Evolutionary conservation across 1,284 basidiomycete species (phyloP), one percentile per base, ranked within the genome.

Genomic region (Phylloporus sp.): DNA sequence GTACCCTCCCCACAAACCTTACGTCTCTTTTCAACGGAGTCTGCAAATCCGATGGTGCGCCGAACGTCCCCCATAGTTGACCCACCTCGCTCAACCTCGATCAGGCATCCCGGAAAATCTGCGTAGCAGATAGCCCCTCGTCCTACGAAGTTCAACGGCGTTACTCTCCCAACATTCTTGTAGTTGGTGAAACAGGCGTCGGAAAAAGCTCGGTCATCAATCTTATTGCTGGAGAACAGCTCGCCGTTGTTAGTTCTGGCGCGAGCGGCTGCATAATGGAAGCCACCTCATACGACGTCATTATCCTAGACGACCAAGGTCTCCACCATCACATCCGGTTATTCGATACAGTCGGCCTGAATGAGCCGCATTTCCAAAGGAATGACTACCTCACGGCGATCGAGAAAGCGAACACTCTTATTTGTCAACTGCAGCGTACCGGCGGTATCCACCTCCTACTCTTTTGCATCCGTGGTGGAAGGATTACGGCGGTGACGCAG

Each of bases 361-460:
- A 82, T 45, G 82, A 84, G 65, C 76, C 78, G 23, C 55, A 64
- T 8, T 45, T 74, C 69, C 12, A 66, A 20, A 57, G 75, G 72
- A 59, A 67, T 49, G 32, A 75, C 75, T 65, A 75, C 74, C 60
- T 75, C 69, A 65, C 78, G 2, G 79, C 80, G 23, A 73, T 83
- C 65, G 72, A 74, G 27, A 71, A 78, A 49, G 77, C 82, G 7
- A 81, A 79, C 67, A 62, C 70, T 10, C 76, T 84, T 43, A 71
- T 84, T 52, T 70, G 69, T 19, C 72, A 71, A 41, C 75, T 83
- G 35, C 68, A 75, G 6, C 72, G 69, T 12, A 76, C 71, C 19
- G 78, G 71, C n/a, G 78, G 81, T 32, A 73, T 83, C 41, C 77
- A 71, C 62, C 80, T 83, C 55, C 75, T 83, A 45, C 70, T 83